Evolutionary conservation across 192 early-diverging fungal species (phyloP), one percentile per base, ranked within the genome.

Genomic region (Backusella psychrophila): DNA sequence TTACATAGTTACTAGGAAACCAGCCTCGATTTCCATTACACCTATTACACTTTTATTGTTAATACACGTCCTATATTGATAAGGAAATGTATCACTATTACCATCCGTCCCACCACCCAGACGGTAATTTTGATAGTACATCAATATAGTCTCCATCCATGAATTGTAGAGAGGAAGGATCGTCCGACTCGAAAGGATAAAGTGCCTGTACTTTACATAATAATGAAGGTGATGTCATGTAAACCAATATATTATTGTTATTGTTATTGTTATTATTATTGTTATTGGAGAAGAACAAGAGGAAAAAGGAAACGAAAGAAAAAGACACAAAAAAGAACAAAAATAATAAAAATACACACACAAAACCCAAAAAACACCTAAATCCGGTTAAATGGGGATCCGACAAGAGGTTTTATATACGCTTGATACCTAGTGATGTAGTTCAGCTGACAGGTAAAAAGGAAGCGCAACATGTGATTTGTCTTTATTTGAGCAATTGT

Each of bases 41-140:
- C 53, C 78, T 79, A 72, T 31, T 19, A 8, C 23, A 38, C 6
- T 23, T 56, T 63, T 29, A 63, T 56, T 23, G 65, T 21, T 23
- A 29, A 42, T 21, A 67, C 41, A 19, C 12, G n/a, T 21, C 15
- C n/a, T 7, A 23, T 73, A n/a, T 56, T 35, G 7, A 21, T 56
- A 9, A 21, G 6, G 5, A 6, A 33, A 7, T 29, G 21, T 4
- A 63, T 63, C 26, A 36, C 2, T n/a, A 17, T 63, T 74, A 72
- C 82, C 91, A 81, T 17, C 98, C 98, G 76, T 97, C 96, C 98
- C 98, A 99, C 98, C 98, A 99, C 19, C 97, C 98, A 4, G 94
- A 94, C 72, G 93, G 90, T 39, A 98, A 90, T 75, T 94, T 93
- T 8, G 91, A 91, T 12, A 97, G 83, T 6, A 99, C 97, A 77